Conservation (phyloP, 2,329 filamentous ascomycete genomes). For the Penicillium sp. region DNA sequence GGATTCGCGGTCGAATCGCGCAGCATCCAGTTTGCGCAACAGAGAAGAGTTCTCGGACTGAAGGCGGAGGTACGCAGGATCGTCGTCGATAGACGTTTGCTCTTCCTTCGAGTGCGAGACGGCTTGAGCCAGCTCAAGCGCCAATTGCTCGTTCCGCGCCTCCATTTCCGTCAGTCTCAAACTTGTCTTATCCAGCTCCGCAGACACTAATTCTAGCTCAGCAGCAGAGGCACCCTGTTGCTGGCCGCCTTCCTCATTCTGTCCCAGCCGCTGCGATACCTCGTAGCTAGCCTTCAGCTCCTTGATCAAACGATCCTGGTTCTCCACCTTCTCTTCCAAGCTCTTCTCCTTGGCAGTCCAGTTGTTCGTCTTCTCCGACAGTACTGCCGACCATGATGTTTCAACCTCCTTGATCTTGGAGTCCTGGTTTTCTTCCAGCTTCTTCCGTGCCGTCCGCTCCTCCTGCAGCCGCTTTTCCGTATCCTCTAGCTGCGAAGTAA, state of each 20-base stretch:
- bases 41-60: slow-evolving; percentile 93
- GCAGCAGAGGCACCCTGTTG: slow-evolving; percentile 77
- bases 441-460: slow-evolving; percentile 73
- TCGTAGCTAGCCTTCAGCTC: slow-evolving; percentile 98
- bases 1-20: slow-evolving; percentile 80
- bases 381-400: slow-evolving; percentile 82
- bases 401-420: slow-evolving; percentile 86
- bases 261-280: slow-evolving; percentile 86
- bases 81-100: slow-evolving; percentile 76
- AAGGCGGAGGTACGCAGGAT: slow-evolving; percentile 84
- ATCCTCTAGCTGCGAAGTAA: slow-evolving; percentile 82
- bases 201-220: slow-evolving; percentile 90
- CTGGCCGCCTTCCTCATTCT: slow-evolving; percentile 68
- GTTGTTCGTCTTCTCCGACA: slow-evolving; percentile 94
- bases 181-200: slow-evolving; percentile 89
- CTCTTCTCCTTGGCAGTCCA: slow-evolving; percentile 93
- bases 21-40: slow-evolving; percentile 82
- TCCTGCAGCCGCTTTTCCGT: slow-evolving; percentile 79
- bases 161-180: slow-evolving; percentile 87
- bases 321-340: slow-evolving; percentile 91
- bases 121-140: slow-evolving; percentile 86
- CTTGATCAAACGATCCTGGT: slow-evolving; percentile 86
- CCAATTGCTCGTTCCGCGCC: slow-evolving; percentile 89
- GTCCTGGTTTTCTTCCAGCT: slow-evolving; percentile 78
- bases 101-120: slow-evolving; percentile 71